Conservation (phyloP, 2,329 filamentous ascomycete species). For the Trichoderma endophyticum region DNA sequence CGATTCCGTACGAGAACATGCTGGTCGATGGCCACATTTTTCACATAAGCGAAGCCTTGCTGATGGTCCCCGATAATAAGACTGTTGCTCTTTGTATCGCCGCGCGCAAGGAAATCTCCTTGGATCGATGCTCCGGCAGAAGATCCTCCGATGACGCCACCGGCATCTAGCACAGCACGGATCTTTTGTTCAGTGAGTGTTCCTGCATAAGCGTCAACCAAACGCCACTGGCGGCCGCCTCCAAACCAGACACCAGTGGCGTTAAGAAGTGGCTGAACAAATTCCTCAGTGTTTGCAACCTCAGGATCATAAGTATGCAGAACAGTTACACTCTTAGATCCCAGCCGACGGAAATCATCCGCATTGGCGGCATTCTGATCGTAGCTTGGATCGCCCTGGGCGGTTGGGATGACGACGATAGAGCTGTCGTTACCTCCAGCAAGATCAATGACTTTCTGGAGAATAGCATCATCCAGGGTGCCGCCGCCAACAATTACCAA, state of each 20-base stretch:
- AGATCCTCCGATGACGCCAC: conserved; percentile 4
- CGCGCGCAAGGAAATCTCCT: conserved; percentile 7
- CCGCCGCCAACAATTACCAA: conserved; percentile 6
- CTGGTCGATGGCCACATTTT: conserved; percentile 10
- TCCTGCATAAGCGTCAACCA: conserved; percentile 7
- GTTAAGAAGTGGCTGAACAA: conserved; percentile 5
- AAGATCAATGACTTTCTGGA: conserved; percentile 1
- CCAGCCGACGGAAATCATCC: neutral
- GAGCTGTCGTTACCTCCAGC: conserved; percentile 1
- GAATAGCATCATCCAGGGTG: neutral
- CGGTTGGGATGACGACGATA: conserved; percentile 8
- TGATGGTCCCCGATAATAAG: conserved; percentile 12
- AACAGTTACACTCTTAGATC: conserved; percentile 1
- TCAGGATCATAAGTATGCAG: conserved; percentile 1
- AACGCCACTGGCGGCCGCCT: conserved; percentile 10
- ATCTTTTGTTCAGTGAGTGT: conserved; percentile 3
- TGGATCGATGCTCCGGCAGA: conserved; percentile 9
- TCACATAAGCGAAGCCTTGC: conserved; percentile 9
- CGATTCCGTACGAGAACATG: conserved; percentile 9
- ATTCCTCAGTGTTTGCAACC: conserved; percentile 4
- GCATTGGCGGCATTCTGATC: conserved; percentile 9
- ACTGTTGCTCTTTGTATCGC: conserved; percentile 1
- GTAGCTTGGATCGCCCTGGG: conserved; percentile 3
- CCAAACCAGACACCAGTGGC: conserved; percentile 9
- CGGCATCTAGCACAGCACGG: neutral